These are phyloP conservation scores for Chaetomium globosum DNA, from an alignment of 2,329 filamentous ascomycete species.

Conservation along the genomic window DNA sequence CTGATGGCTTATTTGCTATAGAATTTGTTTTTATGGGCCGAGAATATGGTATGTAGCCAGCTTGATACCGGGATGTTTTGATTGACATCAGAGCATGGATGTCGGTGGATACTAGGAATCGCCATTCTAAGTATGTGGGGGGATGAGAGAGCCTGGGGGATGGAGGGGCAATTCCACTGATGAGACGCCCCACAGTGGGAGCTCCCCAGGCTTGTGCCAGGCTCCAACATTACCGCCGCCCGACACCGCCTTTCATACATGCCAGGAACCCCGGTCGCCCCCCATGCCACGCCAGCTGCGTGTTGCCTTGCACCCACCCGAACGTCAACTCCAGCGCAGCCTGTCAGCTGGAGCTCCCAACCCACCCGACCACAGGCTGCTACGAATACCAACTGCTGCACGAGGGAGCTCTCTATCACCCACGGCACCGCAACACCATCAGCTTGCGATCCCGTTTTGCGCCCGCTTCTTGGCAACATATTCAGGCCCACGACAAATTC, in stretches of 20 bases:
- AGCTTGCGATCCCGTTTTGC: constrained; percentile 8
- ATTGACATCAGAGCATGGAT: constrained; percentile 2
- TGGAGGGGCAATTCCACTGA: constrained; percentile 33
- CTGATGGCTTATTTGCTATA: no score
- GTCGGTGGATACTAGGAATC: constrained; percentile 13
- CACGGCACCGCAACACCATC: constrained; percentile 16
- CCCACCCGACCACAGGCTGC: constrained; percentile 22
- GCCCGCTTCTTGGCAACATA: neutral
- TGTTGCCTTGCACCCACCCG: constrained; percentile 38
- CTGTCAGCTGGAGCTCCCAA: constrained; percentile 35
- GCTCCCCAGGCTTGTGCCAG: constrained; percentile 15
- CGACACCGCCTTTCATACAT: constrained; percentile 32
- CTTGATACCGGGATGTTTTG: neutral
- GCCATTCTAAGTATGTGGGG: constrained; percentile 6
- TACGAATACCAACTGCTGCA: constrained; percentile 14
- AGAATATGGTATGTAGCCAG: neutral
- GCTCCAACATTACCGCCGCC: constrained; percentile 27
- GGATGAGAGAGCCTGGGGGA: constrained; percentile 19
- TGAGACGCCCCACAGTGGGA: constrained; percentile 19
- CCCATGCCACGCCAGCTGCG: constrained; percentile 42
- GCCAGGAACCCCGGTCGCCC: constrained; percentile 27
- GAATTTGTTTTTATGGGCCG: neutral
- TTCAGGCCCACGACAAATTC: neutral
- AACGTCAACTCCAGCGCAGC: constrained; percentile 28
- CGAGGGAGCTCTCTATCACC: constrained; percentile 8